These are phyloP conservation scores for Vanilla planifolia DNA, from an alignment of 106 monocot species.

Conservation along the genomic window DNA sequence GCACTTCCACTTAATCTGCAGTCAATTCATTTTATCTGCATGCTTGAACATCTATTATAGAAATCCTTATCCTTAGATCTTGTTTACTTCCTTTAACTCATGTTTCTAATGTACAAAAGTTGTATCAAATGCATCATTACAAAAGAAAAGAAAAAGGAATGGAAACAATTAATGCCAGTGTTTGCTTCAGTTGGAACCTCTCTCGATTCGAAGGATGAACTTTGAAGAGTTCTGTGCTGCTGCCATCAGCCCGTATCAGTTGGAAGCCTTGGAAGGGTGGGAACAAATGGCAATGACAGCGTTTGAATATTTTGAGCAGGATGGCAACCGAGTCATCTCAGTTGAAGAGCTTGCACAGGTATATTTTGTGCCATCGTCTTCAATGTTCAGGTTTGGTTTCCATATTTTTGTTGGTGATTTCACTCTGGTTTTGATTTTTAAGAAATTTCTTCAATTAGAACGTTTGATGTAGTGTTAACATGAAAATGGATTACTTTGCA, in stretches of 20 bases:
- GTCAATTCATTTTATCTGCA: background rate
- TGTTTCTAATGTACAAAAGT: no score
- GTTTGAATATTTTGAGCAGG: conserved; percentile 76
- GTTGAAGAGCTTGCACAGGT: conserved; percentile 89
- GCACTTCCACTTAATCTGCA: no score
- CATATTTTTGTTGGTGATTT: no score
- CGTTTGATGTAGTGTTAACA: no score
- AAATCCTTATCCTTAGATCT: no score
- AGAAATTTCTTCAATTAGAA: no score
- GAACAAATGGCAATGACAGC: conserved; percentile 79
- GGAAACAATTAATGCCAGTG: background rate
- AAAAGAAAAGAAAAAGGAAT: background rate
- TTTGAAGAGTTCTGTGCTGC: conserved; percentile 95
- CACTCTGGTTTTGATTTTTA: no score
- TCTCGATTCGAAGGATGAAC: conserved; percentile 51
- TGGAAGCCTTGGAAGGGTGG: conserved; percentile 92
- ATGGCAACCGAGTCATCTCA: conserved; percentile 82
- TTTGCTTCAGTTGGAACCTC: conserved; percentile 53
- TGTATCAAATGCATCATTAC: background rate
- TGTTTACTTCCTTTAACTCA: no score
- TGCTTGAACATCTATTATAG: background rate
- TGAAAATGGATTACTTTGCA: no score
- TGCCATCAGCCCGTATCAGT: conserved; percentile 85
- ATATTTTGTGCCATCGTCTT: background rate
- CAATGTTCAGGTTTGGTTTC: no score